Conservation (phyloP, 768 basidiomycete species). For the Botryobasidium botryosum region DNA sequence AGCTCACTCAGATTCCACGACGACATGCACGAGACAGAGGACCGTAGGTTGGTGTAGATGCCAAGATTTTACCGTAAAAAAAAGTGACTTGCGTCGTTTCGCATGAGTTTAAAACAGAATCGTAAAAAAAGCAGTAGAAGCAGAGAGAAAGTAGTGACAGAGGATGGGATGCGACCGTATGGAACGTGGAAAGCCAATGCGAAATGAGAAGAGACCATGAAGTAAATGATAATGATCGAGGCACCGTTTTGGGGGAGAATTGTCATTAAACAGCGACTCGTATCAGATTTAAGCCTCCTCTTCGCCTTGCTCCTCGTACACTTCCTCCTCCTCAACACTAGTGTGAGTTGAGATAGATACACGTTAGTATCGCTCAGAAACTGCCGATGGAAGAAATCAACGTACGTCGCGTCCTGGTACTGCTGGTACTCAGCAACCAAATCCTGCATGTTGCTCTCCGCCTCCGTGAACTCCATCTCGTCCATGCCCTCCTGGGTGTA, state of each 20-base stretch:
- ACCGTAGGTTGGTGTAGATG: too few species aligned
- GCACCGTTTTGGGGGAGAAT: too few species aligned
- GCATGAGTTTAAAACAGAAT: neutral
- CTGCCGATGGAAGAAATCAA: slow-evolving; percentile 12
- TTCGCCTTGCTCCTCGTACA: slow-evolving; percentile 67
- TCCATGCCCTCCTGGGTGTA: slow-evolving; percentile 99
- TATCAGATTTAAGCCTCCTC: too few species aligned
- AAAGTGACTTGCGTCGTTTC: too few species aligned
- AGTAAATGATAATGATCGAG: too few species aligned
- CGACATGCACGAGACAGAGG: too few species aligned
- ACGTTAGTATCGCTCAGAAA: neutral
- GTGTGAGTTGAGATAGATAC: slow-evolving; percentile 2
- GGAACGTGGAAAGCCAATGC: neutral
- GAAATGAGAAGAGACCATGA: slow-evolving; percentile 1
- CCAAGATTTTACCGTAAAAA: too few species aligned
- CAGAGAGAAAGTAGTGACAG: neutral
- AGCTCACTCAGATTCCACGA: too few species aligned
- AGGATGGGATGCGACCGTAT: neutral
- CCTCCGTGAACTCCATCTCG: slow-evolving; percentile 98
- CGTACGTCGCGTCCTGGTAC: slow-evolving; percentile 86
- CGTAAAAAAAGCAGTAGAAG: neutral
- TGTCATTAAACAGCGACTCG: too few species aligned
- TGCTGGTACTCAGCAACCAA: slow-evolving; percentile 95
- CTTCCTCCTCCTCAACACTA: slow-evolving; percentile 77
- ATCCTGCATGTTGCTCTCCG: slow-evolving; percentile 99